Conservation (phyloP, 208 protist genomes). For the Acanthamoeba healyi region DNA sequence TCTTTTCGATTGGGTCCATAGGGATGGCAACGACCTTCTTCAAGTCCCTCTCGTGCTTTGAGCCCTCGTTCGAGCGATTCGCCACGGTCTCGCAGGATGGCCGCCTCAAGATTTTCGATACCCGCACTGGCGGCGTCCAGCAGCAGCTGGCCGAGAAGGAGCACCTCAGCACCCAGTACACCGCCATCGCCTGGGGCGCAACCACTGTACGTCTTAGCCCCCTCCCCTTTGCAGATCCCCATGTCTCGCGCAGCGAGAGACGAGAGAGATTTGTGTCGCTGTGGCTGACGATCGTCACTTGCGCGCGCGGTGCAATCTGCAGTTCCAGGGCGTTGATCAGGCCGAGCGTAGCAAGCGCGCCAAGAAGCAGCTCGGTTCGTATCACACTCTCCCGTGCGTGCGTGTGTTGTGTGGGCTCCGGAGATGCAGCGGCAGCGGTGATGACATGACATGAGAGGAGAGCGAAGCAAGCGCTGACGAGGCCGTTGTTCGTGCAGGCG, state of each 20-base stretch:
- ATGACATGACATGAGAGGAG: too few species aligned
- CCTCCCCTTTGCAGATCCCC: neutral
- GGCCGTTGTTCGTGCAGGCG: neutral
- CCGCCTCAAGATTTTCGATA: constrained; percentile 58
- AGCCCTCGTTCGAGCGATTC: constrained; percentile 62
- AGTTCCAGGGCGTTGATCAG: neutral
- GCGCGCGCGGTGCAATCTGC: too few species aligned
- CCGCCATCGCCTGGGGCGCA: constrained; percentile 45
- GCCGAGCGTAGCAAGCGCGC: constrained; percentile 30
- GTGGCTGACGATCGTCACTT: too few species aligned
- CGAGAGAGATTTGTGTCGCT: too few species aligned
- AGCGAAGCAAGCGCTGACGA: too few species aligned
- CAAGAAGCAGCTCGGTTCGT: constrained; percentile 48
- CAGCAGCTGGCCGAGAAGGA: constrained; percentile 27
- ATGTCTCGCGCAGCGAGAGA: too few species aligned
- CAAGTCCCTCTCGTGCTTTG: constrained; percentile 29
- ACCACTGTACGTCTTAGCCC: neutral
- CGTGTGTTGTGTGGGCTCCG: neutral
- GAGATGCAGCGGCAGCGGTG: too few species aligned
- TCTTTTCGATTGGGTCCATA: neutral
- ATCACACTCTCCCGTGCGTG: neutral
- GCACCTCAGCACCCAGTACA: constrained; percentile 41
- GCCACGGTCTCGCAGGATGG: constrained; percentile 1
- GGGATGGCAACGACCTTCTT: constrained; percentile 28
- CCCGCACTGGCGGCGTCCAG: neutral